Evolutionary conservation across 768 basidiomycete genomes (phyloP).

Genomic region (Psilocybe subaeruginosa): DNA sequence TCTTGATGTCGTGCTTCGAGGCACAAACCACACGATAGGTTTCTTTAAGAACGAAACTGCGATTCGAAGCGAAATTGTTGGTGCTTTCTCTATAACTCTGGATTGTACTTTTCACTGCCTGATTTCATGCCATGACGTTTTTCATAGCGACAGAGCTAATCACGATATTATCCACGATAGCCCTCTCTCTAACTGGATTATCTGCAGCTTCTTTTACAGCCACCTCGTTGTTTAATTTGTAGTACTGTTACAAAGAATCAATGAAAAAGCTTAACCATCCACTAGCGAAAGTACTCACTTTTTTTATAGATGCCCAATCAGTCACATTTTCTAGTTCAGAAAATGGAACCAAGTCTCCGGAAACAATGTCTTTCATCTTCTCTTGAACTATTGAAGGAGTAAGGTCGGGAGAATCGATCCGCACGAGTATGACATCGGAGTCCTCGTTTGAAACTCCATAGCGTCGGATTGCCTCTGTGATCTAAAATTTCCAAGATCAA

Average conservation of each 20-base stretch:
- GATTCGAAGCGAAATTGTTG: too few species aligned
- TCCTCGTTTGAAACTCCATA: constrained; percentile 80
- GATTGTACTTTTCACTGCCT: too few species aligned
- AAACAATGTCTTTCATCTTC: constrained; percentile 60
- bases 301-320: constrained; percentile 75
- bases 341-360: constrained; percentile 57
- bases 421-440: constrained; percentile 71
- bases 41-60: too few species aligned
- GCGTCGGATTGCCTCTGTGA: constrained; percentile 83
- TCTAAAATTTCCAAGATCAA: constrained; percentile 45
- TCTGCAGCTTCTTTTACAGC: constrained; percentile 37
- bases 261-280: not conserved
- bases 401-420: constrained; percentile 49
- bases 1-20: too few species aligned
- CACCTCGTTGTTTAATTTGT: constrained; percentile 67
- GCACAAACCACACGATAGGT: not conserved
- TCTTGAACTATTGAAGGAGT: constrained; percentile 41
- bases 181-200: constrained; percentile 36
- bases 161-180: constrained; percentile 65
- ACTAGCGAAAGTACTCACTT: constrained; percentile 49
- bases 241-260: constrained; percentile 41
- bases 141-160: constrained; percentile 85
- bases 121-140: constrained; percentile 48
- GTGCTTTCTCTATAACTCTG: too few species aligned
- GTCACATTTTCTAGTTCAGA: constrained; percentile 48